A percentile compares a stretch with the other conserved stretches of the same genome.
phyloP scores from a whole-genome alignment of 805 yeast species.

The Metschnikowia peoriensis region DNA sequence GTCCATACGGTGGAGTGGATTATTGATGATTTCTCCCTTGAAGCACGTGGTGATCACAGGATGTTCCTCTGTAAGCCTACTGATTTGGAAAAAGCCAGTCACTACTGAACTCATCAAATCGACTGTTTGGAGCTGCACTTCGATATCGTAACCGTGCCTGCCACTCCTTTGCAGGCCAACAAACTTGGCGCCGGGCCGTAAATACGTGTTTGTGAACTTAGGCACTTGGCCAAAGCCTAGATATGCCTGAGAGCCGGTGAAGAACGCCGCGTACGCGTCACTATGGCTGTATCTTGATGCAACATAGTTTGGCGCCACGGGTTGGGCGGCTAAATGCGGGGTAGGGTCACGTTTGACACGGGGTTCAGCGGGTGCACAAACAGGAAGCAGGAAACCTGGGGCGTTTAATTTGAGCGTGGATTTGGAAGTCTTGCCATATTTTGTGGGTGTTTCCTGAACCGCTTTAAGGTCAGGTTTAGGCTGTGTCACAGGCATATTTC shows the following conservation, averaged over 20 bases:
- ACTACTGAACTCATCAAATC: constrained; percentile 46
- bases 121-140: constrained; percentile 67
- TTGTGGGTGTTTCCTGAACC: neutral
- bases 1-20: constrained; percentile 31
- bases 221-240: constrained; percentile 15
- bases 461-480: constrained; percentile 1
- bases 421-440: neutral
- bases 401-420: constrained; percentile 7
- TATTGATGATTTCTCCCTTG: constrained; percentile 66
- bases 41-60: constrained; percentile 70
- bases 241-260: constrained; percentile 6
- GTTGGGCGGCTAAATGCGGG: neutral
- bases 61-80: constrained; percentile 60
- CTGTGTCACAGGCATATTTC: constrained; percentile 15
- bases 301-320: neutral
- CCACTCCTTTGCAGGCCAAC: constrained; percentile 73
- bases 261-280: constrained; percentile 11
- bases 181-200: constrained; percentile 62
- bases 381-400: constrained; percentile 5
- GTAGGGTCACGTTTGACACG: neutral
- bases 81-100: constrained; percentile 63
- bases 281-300: constrained; percentile 3
- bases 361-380: neutral
- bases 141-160: constrained; percentile 59
- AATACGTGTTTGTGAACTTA: constrained; percentile 39